Evolutionary conservation across 139 green algal species (phyloP), one percentile per base, ranked within the genome.

Genomic region (Haematococcus lacustris): DNA sequence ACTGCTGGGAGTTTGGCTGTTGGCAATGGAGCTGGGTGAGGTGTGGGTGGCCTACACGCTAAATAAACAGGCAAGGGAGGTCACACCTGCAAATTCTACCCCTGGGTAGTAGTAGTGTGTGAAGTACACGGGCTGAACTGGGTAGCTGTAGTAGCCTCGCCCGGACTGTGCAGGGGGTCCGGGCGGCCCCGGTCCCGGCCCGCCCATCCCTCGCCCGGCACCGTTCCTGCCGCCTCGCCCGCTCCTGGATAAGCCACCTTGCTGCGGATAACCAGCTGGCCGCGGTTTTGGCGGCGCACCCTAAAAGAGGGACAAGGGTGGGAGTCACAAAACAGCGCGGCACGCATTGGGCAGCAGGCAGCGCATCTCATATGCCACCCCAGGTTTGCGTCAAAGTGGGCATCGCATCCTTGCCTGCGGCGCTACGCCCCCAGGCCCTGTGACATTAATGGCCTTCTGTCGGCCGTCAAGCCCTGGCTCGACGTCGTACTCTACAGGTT

Each of bases 401-500:
- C 30, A 38, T 25, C 26, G 1, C 3, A 17, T 3, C 41, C 80
- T 53, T 41, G 91, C 91, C 87, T 92, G 81, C 5, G 89, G 90
- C 26, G 88, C 70, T 25, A 76, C 66, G 0, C 94, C 93, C 17
- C 66, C 82, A 1, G 93, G 93, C 0, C 94, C 94, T 1, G 93
- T 96, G 4, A 98, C 93, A 25, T 91, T 85, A 23, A 97, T 81
- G 3, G 94, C 94, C 76, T 97, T 97, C 51, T 85, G 91, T 26
- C 93, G 83, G 34, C 92, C 94, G 75, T 97, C 94, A 0, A 91
- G 81, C 30, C 86, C 83, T 33, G 80, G 73, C 63, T 97, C 93
- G 32, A 97, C 83, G 37, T 91, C 85, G 76, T 91, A 98, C 80
- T 98, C 93, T 1, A 98, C 94, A 33, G 77, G 71, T 82, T 98